Base-by-base conservation (phyloP, 176 grass and related monocot species). In the Paspalum notatum region DNA sequence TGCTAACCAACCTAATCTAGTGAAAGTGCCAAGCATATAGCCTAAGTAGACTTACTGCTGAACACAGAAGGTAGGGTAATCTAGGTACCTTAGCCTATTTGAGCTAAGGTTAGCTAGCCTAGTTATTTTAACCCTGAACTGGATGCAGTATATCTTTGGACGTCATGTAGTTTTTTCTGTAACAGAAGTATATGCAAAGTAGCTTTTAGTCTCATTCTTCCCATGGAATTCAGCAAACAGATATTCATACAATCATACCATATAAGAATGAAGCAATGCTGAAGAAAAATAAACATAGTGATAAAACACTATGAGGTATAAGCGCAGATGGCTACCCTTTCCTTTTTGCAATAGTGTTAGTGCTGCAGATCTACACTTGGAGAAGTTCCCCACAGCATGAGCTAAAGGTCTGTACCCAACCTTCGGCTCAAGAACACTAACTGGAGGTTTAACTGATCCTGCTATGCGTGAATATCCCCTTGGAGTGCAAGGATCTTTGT, bases 401-500 rank as follows among this genome's bases (percentile, higher is more conserved):
- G 72, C 77, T 80, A 74, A 77, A 14, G 57, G 53, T 58, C 65
- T 84, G 74, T 84, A 85, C 64, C 68, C 73, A 78, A 66, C 68
- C 62, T 88, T 93, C 1, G 75, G 68, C 24, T 85, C 63, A 40
- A 87, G 65, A 80, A 90, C 59, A 72, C 75, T 83, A 71, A 80
- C 83, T 78, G 92, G 88, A 76, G 78, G 67, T 71, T 88, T 89
- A 44, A 39, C 20, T 75, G 71, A 52, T 87, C 72, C 80, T 53
- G 17, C 27, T 27, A 66, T 73, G 71, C 16, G 51, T 22, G 72
- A 67, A 85, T 88, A 93, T 66, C 92, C 95, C 82, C 78, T 93
- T 57, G 92, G 92, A 49, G 88, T 90, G 84, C 92, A 98, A 74
- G 95, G 95, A 87, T 98, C 92, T 69, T 57, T 79, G 84, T 98